phyloP scores from a whole-genome alignment of 345 rosid species.

The Lumnitzera littorea region DNA sequence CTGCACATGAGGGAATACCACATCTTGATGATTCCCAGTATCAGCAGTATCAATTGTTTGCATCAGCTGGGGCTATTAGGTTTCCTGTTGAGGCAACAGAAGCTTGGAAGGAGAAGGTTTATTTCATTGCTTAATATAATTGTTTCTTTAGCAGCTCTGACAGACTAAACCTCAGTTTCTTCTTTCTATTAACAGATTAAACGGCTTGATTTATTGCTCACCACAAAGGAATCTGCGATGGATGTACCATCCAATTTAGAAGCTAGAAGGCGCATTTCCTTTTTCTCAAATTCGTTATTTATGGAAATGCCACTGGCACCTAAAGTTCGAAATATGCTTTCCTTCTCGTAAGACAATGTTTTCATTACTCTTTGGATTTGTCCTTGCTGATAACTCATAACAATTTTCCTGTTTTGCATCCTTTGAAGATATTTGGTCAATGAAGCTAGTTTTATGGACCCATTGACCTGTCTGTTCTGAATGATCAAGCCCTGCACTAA shows the following conservation, averaged over 20 bases:
- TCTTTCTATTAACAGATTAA: constrained; percentile 13
- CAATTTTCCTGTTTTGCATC: no score
- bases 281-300: constrained; percentile 95
- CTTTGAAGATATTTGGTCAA: no score
- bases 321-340: constrained; percentile 98
- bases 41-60: constrained; percentile 67
- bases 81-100: constrained; percentile 72
- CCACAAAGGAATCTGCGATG: constrained; percentile 99
- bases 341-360: constrained; percentile 77
- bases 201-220: constrained; percentile 53
- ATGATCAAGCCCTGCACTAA: no score
- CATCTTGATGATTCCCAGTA: constrained; percentile 50
- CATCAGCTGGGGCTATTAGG: constrained; percentile 81
- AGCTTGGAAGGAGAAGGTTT: constrained; percentile 97
- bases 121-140: constrained; percentile 6
- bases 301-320: constrained; percentile 98
- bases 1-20: constrained; percentile 59
- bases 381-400: no score
- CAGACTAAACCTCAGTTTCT: neutral
- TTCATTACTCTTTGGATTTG: no score
- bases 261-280: constrained; percentile 95
- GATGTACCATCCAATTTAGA: constrained; percentile 98
- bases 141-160: neutral
- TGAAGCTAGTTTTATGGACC: no score
- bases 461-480: no score